Conservation (phyloP, 2,329 filamentous ascomycete genomes). For the Talaromyces albobiverticillius region DNA sequence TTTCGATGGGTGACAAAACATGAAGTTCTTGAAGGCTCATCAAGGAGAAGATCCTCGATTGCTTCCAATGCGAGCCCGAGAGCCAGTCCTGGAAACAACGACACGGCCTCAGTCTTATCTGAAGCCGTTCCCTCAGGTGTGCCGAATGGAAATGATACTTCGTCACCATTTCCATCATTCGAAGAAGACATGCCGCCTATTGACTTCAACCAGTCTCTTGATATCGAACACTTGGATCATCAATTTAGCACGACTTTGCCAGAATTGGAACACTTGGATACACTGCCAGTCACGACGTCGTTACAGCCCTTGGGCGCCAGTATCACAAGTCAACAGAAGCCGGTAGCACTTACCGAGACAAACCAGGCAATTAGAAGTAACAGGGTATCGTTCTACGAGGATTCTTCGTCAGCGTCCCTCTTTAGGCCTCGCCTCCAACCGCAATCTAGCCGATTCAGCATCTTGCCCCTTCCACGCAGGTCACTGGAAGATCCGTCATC, state of each 20-base stretch:
- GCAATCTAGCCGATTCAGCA: constrained; percentile 7
- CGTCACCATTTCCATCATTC: background rate
- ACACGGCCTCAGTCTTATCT: background rate
- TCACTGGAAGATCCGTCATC: constrained; percentile 51
- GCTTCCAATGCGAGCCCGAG: background rate
- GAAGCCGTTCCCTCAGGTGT: background rate
- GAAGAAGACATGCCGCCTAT: background rate
- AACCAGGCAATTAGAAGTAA: background rate
- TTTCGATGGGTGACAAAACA: constrained; percentile 38
- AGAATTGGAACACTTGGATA: constrained; percentile 31
- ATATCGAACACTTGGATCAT: constrained; percentile 28
- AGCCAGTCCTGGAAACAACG: background rate
- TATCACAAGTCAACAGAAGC: background rate
- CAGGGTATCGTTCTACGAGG: background rate
- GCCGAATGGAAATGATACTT: background rate
- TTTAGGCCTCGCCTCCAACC: constrained; percentile 27
- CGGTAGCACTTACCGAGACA: background rate
- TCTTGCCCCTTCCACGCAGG: constrained; percentile 35
- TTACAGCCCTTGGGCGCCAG: background rate
- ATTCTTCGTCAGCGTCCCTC: constrained; percentile 29
- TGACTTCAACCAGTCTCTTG: constrained; percentile 1
- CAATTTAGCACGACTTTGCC: constrained; percentile 27
- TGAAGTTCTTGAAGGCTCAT: constrained; percentile 19
- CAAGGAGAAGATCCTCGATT: background rate
- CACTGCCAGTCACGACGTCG: constrained; percentile 22